phyloP scores from a whole-genome alignment of 495 filamentous ascomycete species.

The Hapsidospora chrysogenum region DNA sequence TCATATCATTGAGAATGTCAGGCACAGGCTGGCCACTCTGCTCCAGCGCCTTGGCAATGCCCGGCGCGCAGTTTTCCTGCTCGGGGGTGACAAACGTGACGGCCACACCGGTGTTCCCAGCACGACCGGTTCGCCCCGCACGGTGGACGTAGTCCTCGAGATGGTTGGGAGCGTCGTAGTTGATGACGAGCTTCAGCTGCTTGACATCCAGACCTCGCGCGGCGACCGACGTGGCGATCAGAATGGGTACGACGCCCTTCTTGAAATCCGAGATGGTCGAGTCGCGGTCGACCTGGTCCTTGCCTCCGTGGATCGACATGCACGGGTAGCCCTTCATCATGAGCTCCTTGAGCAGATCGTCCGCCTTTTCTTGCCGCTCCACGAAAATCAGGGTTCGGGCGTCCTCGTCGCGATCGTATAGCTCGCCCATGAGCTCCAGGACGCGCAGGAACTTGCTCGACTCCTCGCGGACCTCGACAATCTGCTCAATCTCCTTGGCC shows the following conservation, averaged over 20 bases:
- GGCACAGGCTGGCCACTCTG: conserved; percentile 77
- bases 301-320: conserved; percentile 92
- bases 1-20: conserved; percentile 41
- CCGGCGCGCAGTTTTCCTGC: conserved; percentile 76
- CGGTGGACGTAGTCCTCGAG: conserved; percentile 97
- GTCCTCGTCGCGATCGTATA: conserved; percentile 80
- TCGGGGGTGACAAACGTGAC: conserved; percentile 88
- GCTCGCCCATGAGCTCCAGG: conserved; percentile 70
- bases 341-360: conserved; percentile 64
- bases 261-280: conserved; percentile 95
- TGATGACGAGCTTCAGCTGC: conserved; percentile 89
- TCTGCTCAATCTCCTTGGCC: conserved; percentile 85
- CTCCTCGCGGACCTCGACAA: conserved; percentile 75
- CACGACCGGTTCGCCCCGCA: conserved; percentile 84
- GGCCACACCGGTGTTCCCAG: conserved; percentile 86
- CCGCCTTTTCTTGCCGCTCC: conserved; percentile 86
- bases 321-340: conserved; percentile 83
- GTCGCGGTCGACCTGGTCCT: conserved; percentile 89
- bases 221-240: conserved; percentile 92
- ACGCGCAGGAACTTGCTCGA: conserved; percentile 73
- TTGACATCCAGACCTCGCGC: conserved; percentile 94
- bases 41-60: conserved; percentile 85
- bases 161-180: conserved; percentile 94
- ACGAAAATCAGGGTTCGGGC: conserved; percentile 84
- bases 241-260: conserved; percentile 68